These are phyloP conservation scores for Myxozyma sirexii DNA, from an alignment of 805 yeast species.

Conservation along the genomic window DNA sequence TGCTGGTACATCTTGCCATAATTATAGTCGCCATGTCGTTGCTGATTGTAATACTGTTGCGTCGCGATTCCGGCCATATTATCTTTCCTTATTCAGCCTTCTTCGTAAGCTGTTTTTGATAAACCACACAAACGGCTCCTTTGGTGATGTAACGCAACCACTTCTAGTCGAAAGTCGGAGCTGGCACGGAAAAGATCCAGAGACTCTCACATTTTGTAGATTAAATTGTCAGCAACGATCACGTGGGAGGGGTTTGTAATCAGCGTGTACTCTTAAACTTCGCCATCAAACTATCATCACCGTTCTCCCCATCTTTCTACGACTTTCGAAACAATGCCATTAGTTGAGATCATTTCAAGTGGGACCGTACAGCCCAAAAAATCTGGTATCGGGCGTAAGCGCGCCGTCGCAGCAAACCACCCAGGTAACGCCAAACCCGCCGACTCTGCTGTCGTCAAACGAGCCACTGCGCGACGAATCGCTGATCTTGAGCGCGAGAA, in stretches of 20 bases:
- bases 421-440: constrained; percentile 8
- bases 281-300: not conserved
- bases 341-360: constrained; percentile 12
- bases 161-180: no score
- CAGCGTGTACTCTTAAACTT: not conserved
- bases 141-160: no score
- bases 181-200: not conserved
- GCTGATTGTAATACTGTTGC: constrained; percentile 8
- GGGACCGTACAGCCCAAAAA: not conserved
- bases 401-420: constrained; percentile 5
- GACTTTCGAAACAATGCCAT: constrained; percentile 6
- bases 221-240: not conserved
- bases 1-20: not conserved
- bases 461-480: constrained; percentile 25
- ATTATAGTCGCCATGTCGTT: not conserved
- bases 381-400: constrained; percentile 6
- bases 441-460: constrained; percentile 12
- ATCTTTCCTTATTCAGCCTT: no score
- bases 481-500: constrained; percentile 44
- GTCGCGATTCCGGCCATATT: constrained; percentile 9
- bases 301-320: not conserved
- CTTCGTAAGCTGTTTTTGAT: no score
- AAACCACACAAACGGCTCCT: no score
- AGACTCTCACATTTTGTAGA: not conserved
- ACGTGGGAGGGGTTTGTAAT: constrained; percentile 15